phyloP scores from a whole-genome alignment of 805 yeast species.

The Pichia phayaonensis region DNA sequence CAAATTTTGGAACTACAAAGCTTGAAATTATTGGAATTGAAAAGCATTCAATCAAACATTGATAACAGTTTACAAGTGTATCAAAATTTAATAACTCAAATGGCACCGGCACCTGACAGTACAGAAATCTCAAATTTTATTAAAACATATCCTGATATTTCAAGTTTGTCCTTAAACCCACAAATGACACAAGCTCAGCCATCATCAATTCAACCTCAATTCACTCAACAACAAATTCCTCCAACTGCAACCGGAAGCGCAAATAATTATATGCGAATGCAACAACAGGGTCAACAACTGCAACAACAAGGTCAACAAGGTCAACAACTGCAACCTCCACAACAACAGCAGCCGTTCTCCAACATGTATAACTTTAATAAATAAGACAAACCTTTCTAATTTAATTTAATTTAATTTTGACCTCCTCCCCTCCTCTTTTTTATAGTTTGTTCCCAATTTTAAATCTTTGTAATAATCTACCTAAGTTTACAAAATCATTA shows the following conservation, averaged over 20 bases:
- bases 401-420: too few species aligned
- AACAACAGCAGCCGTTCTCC: neutral
- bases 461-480: neutral
- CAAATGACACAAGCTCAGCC: neutral
- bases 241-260: neutral
- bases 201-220: too few species aligned
- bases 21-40: constrained; percentile 67
- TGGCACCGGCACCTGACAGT: constrained; percentile 12
- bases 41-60: constrained; percentile 62
- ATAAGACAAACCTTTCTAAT: neutral
- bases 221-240: neutral
- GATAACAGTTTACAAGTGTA: constrained; percentile 61
- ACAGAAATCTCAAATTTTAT: constrained; percentile 9
- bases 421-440: neutral
- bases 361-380: constrained; percentile 4
- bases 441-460: neutral
- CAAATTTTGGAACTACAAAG: constrained; percentile 72
- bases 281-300: neutral
- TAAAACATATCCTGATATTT: constrained; percentile 11
- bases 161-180: constrained; percentile 6
- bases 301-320: neutral
- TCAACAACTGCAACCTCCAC: neutral
- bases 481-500: neutral
- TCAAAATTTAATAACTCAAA: constrained; percentile 42
- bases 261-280: neutral